Base-by-base conservation (phyloP, 2,329 filamentous ascomycete genomes). In the Mycosphaerelloides madeirae region DNA sequence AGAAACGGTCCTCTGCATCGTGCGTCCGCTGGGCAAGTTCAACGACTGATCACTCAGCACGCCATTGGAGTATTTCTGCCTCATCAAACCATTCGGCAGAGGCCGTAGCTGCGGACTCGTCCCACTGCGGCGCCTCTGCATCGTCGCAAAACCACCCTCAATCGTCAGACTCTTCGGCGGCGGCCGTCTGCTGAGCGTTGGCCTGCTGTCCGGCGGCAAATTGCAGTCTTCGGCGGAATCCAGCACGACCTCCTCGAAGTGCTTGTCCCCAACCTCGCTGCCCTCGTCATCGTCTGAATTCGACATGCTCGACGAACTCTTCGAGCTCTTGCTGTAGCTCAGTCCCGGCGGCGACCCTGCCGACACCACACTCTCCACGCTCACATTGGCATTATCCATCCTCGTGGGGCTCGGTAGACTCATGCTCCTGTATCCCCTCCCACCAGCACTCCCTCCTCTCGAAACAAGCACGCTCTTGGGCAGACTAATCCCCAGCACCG, bases 161-260 rank as follows among this genome's bases (percentile, higher is more conserved):
- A 44, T 44, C 19, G 41, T 43, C 20, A 50, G 31, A n/a, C 51
- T 49, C 37, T 43, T 52, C 18, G 50, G 50, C 37, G 48, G n/a
- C 35, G 44, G 43, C n/a, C 60, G 58, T 37, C 53, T 48, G 25
- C 57, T 48, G 20, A 57, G 46, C 28, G 59, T 62, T 31, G 55
- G 55, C 46, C 57, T 50, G 49, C 55, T 63, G 53, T 65, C 49
- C 45, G 44, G 61, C 49, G 49, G 65, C 59, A 41, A 65, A 54
- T 47, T 71, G 29, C 70, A 65, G 52, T 74, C 76, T 52, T 78
- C 78, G 29, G 77, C 77, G 15, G 39, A 44, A 28, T 60, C 55
- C 22, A 97, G 79, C 12, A 85, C 87, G 63, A 97, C 95, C 54
- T 96, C 91, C 65, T 97, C 91, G 59, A 96, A 96, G 65, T 96